A percentile compares a stretch with the other conserved stretches of the same genome.
Evolutionary conservation across 495 filamentous ascomycete species (phyloP).

Genomic region (Entonaema liquescens): DNA sequence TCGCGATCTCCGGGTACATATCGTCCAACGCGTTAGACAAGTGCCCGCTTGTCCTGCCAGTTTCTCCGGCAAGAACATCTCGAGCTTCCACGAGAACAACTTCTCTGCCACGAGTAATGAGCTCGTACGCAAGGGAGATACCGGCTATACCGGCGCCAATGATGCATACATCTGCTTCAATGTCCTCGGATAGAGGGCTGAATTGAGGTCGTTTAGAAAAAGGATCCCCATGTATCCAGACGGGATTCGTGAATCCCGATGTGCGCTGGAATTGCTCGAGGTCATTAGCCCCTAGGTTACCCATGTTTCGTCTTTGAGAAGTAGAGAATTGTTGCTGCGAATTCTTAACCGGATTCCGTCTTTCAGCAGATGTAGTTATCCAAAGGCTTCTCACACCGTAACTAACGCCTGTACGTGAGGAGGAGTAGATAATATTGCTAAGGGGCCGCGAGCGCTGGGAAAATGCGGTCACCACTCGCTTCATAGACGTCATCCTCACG

Average conservation of each 20-base stretch:
- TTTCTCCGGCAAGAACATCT: constrained; percentile 62
- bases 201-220: constrained; percentile 58
- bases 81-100: constrained; percentile 65
- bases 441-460: constrained; percentile 2
- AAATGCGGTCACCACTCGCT: constrained; percentile 29
- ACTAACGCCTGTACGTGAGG: neutral
- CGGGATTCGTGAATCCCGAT: constrained; percentile 59
- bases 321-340: neutral
- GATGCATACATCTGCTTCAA: constrained; percentile 58
- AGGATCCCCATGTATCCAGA: constrained; percentile 62
- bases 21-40: constrained; percentile 63
- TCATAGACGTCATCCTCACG: constrained; percentile 27
- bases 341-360: neutral
- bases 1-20: constrained; percentile 57
- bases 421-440: neutral
- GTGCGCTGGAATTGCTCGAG: constrained; percentile 54
- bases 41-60: constrained; percentile 63
- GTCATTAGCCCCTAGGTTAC: neutral
- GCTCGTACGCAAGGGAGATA: constrained; percentile 63
- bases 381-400: neutral
- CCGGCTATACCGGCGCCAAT: constrained; percentile 66
- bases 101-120: constrained; percentile 56
- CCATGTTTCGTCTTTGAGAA: constrained; percentile 8
- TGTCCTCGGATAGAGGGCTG: constrained; percentile 47
- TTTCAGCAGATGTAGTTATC: neutral